These are phyloP conservation scores for Tolypocladium pustulatum DNA, from an alignment of 2,329 filamentous ascomycete species.

Conservation along the genomic window DNA sequence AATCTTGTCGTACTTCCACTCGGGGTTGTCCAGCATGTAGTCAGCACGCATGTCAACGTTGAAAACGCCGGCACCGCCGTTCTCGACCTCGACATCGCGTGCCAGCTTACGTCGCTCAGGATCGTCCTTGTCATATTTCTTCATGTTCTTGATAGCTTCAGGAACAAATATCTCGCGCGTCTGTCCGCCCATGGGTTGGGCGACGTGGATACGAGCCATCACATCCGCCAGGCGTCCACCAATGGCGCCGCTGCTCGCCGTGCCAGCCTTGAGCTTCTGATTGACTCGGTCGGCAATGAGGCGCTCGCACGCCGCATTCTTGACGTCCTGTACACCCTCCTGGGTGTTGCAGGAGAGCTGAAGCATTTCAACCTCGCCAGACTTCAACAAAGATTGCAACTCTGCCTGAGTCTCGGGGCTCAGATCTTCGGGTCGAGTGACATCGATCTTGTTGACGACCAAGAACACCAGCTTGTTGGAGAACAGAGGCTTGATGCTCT, in stretches of 20 bases:
- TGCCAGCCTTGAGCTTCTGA: slow-evolving; percentile 91
- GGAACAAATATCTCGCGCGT: slow-evolving; percentile 78
- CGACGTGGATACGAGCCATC: slow-evolving; percentile 90
- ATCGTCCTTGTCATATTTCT: slow-evolving; percentile 85
- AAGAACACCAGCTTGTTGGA: slow-evolving; percentile 96
- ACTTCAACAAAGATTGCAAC: slow-evolving; percentile 70
- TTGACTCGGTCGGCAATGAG: slow-evolving; percentile 87
- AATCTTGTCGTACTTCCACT: slow-evolving; percentile 95
- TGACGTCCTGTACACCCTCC: slow-evolving; percentile 87
- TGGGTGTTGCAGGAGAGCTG: slow-evolving; percentile 92
- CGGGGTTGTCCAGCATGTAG: slow-evolving; percentile 76
- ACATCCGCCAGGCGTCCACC: slow-evolving; percentile 82
- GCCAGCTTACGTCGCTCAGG: slow-evolving; percentile 75
- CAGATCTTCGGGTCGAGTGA: slow-evolving; percentile 78
- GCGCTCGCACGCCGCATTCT: slow-evolving; percentile 89
- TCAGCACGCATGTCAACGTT: slow-evolving; percentile 86
- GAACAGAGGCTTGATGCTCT: slow-evolving; percentile 93
- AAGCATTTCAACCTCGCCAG: slow-evolving; percentile 83
- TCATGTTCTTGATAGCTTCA: slow-evolving; percentile 65
- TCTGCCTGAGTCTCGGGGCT: slow-evolving; percentile 68
- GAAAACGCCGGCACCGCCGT: slow-evolving; percentile 92
- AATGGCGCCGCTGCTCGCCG: slow-evolving; percentile 62
- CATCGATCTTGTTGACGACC: slow-evolving; percentile 97
- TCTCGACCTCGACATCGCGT: slow-evolving; percentile 80
- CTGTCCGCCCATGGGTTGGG: slow-evolving; percentile 77